phyloP scores from a whole-genome alignment of 805 yeast genomes.

The Sugiyamaella americana region DNA sequence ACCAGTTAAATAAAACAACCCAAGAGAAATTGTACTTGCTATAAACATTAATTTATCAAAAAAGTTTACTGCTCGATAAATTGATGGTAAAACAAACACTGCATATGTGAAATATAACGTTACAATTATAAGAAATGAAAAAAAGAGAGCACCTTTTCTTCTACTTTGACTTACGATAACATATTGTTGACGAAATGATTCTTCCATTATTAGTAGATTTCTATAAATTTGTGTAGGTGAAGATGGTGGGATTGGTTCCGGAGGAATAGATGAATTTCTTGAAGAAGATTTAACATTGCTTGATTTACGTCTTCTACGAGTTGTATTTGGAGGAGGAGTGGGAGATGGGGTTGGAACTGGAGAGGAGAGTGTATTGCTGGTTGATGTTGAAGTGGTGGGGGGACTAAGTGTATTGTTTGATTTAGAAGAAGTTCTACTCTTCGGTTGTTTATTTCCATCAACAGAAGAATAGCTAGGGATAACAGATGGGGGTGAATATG shows the following conservation, averaged over 20 bases:
- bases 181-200: slow-evolving; percentile 75
- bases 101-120: slow-evolving; percentile 30
- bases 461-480: no score
- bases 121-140: slow-evolving; percentile 25
- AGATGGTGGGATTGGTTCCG: slow-evolving; percentile 11
- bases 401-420: no score
- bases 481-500: no score
- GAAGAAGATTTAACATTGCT: slow-evolving; percentile 1
- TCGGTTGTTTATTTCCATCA: no score
- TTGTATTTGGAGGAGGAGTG: not conserved
- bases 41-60: slow-evolving; percentile 42
- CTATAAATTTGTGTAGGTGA: slow-evolving; percentile 55
- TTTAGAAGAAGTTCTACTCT: no score
- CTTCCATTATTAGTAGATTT: slow-evolving; percentile 78
- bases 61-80: slow-evolving; percentile 33
- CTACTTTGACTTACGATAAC: slow-evolving; percentile 63
- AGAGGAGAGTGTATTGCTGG: not conserved
- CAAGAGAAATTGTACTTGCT: slow-evolving; percentile 58
- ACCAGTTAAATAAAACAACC: slow-evolving; percentile 79
- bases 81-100: slow-evolving; percentile 30
- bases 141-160: slow-evolving; percentile 53
- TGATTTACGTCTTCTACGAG: slow-evolving; percentile 11
- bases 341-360: not conserved
- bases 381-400: no score
- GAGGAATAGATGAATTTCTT: not conserved